Base-by-base conservation (phyloP, 805 yeast species). In the Hemisphaericaspora nanyangensis region DNA sequence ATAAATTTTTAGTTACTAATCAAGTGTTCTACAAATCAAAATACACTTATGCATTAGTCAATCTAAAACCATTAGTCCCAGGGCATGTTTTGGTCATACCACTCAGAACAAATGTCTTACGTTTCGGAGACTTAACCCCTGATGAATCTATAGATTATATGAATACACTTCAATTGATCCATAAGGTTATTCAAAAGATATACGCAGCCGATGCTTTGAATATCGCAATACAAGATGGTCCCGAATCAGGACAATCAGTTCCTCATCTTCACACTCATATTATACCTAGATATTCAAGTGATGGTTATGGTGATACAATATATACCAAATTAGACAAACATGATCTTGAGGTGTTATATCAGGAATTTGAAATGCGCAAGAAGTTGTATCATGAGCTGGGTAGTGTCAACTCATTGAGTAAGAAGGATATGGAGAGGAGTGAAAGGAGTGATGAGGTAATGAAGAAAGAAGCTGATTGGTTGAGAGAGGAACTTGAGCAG, bases 11-110 rank as follows among this genome's bases (percentile, higher is more conserved):
- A 0, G 86, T 81, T 27, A 77, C 71, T 31, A 61, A 68, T 4
- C 86, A 81, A 49, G 84, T 80, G 19, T 65, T 65, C 45, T 80
- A 74, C 70, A 68, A 67, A 46, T 71, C 95, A 2, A 72, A 74
- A 42, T 68, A 75, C 57, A 75, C 93, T 1, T 95, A 70, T 65
- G 97, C 95, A 0, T 61, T 93, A 34, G 99, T 95, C 19, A 93
- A 93, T 58, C 60, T 95, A 37, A 87, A 87, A 58, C 99, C 99
- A 0, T 67, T 95, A 36, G 85, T 88, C 0, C 93, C 96, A 0
- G 99, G 99, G 1, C 99, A 93, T 65, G 91, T 89, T 0, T 68
- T 93, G 11, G 79, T 93, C 10, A 91, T 89, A 5, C 98, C 98
- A 1, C 57, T 76, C n/a, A 64, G 97, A 33, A 67, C 70, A 13